A percentile compares a stretch with the other conserved stretches of the same genome.
These are phyloP conservation scores for Boletus bicolor DNA, from an alignment of 768 basidiomycete species.

Conservation along the genomic window DNA sequence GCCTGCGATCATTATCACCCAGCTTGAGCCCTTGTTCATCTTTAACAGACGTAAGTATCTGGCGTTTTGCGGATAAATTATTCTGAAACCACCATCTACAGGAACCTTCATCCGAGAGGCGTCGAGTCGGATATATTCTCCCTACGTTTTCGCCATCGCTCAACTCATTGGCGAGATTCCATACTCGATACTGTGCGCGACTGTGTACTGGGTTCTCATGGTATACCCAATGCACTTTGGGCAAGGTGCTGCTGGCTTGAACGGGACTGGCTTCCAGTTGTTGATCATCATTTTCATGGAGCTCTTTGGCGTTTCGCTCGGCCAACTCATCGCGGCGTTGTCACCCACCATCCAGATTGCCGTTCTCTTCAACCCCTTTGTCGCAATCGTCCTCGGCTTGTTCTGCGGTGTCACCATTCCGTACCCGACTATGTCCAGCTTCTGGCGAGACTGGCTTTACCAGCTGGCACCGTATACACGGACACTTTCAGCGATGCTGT, in stretches of 20 bases:
- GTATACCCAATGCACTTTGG: slow-evolving; percentile 70
- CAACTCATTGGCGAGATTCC: slow-evolving; percentile 83
- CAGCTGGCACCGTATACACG: slow-evolving; percentile 69
- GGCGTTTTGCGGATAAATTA: slow-evolving; percentile 17
- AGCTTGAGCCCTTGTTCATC: slow-evolving; percentile 74
- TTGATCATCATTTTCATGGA: slow-evolving; percentile 70
- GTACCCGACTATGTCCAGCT: slow-evolving; percentile 54
- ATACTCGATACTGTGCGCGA: slow-evolving; percentile 64
- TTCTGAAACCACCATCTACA: slow-evolving; percentile 9
- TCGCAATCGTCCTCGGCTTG: slow-evolving; percentile 57
- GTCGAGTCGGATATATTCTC: slow-evolving; percentile 82
- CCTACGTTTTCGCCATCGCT: slow-evolving; percentile 78
- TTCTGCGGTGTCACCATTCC: slow-evolving; percentile 85
- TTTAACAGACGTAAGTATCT: slow-evolving; percentile 50
- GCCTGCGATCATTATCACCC: slow-evolving; percentile 74
- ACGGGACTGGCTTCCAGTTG: slow-evolving; percentile 70
- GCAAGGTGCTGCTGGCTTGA: slow-evolving; percentile 54
- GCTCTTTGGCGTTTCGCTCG: slow-evolving; percentile 68
- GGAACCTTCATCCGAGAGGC: slow-evolving; percentile 54
- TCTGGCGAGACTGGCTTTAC: slow-evolving; percentile 82
- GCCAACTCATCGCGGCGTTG: slow-evolving; percentile 70
- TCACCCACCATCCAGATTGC: slow-evolving; percentile 78
- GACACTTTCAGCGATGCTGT: slow-evolving; percentile 65
- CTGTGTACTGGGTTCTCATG: slow-evolving; percentile 76
- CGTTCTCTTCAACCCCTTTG: slow-evolving; percentile 77